Evolutionary conservation across 176 grass and related monocot genomes (phyloP), one percentile per base, ranked within the genome.

Genomic region (Oryza punctata): DNA sequence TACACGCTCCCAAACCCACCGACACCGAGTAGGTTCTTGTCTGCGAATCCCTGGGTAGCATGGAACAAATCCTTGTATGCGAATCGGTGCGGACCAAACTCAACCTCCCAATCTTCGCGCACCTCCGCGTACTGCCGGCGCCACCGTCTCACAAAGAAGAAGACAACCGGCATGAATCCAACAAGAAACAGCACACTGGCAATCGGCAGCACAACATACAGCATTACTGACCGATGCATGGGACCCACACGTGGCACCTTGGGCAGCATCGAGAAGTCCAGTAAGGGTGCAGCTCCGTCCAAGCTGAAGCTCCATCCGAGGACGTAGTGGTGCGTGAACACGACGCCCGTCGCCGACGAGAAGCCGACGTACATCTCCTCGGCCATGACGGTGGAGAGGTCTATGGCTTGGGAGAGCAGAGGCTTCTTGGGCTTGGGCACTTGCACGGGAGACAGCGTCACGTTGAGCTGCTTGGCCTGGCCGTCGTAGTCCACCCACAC

Each of bases 1-100:
- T 88, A 83, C 23, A 88, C 86, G 8, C 67, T 73, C 3, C 86
- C 86, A 57, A 88, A 88, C 3, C 86, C 86, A 25, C 86, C 86
- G 3, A 8, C 26, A 1, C 86, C 86, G 1, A 88, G 80, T 6
- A 88, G 4, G 25, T 88, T 78, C n/a, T 21, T 63, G 0, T 83
- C 23, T 16, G 13, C 5, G 67, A 83, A 88, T 11, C 80, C 86
- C 12, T 83, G 33, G 26, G 78, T 87, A 13, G 85, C 85, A 3
- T 16, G 70, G 15, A 81, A 87, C 24, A 87, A 16, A 29, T 88
- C 73, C 49, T 57, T 83, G n/a, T 88, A 88, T 1, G 80, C 18
- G 10, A 88, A 88, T 1, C 86, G 52, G 2, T 72, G 86, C 0
- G 73, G 79, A 2, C 85, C 78, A 40, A 82, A 88, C 25, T 77